A percentile compares a stretch with the other conserved stretches of the same genome.
Evolutionary conservation across 495 filamentous ascomycete species (phyloP).

Genomic region (Trichoderma virens): DNA sequence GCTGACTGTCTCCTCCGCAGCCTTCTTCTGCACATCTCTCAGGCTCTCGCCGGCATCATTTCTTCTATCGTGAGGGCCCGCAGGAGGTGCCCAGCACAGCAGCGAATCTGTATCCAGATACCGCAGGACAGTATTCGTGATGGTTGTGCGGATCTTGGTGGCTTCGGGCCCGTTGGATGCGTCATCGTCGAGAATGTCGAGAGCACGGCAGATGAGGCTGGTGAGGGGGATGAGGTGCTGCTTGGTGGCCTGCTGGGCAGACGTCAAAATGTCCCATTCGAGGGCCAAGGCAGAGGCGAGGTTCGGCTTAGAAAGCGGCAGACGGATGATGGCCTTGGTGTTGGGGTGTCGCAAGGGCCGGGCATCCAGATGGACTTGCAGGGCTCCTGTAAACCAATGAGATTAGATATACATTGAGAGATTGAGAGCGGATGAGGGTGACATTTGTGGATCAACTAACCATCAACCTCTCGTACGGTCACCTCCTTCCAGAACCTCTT

Average conservation of each 20-base stretch:
- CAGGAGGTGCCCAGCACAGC: slow-evolving; percentile 77
- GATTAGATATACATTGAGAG: slow-evolving; percentile 1
- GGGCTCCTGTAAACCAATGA: slow-evolving; percentile 42
- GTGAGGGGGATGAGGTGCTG: slow-evolving; percentile 87
- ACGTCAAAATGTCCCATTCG: slow-evolving; percentile 84
- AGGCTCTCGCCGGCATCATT: slow-evolving; percentile 43
- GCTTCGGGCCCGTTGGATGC: slow-evolving; percentile 15
- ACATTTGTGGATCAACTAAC: slow-evolving; percentile 18
- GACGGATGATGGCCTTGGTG: slow-evolving; percentile 52
- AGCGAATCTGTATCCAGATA: slow-evolving; percentile 90
- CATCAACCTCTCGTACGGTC: slow-evolving; percentile 49
- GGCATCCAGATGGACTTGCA: slow-evolving; percentile 70
- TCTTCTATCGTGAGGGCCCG: slow-evolving; percentile 25
- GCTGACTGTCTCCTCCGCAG: slow-evolving; percentile 57
- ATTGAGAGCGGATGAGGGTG: not conserved
- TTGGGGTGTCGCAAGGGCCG: slow-evolving; percentile 71
- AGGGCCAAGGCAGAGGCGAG: slow-evolving; percentile 81
- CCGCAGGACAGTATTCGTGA: slow-evolving; percentile 61
- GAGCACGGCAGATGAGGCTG: slow-evolving; percentile 67
- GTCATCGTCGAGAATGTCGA: slow-evolving; percentile 67
- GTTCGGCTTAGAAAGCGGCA: slow-evolving; percentile 68
- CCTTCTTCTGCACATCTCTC: slow-evolving; percentile 60
- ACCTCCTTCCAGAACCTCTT: slow-evolving; percentile 85
- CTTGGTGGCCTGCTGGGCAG: slow-evolving; percentile 66
- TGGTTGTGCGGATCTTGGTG: slow-evolving; percentile 40